Base-by-base conservation (phyloP, 352 stramenopile genomes). In the Aphanomyces invadans region DNA sequence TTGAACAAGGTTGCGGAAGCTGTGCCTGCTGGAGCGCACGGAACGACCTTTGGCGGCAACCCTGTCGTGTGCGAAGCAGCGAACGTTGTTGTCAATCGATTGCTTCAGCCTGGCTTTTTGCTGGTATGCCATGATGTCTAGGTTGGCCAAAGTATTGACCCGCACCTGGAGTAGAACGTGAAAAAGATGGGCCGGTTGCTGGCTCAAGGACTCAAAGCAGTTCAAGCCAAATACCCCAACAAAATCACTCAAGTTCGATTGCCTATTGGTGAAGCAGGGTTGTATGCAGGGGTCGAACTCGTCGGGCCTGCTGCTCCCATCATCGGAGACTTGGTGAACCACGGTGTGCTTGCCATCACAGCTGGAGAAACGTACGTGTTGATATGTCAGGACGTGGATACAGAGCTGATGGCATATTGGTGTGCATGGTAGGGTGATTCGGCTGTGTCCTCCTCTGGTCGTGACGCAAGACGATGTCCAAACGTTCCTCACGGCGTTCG, bases 41-140 rank as follows among this genome's bases (percentile, higher is more conserved):
- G 94, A 31, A 97, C 86, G 57, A 99, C 96, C 1, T 99, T 98
- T 71, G 95, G 96, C 49, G 96, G 95, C 54, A 98, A 98, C 81
- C 92, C 95, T 51, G 76, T 99, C 17, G 93, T 97, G 21, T 98
- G 94, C 69, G 83, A 88, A 29, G 96, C 97, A 21, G 96, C 82
- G 28, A 80, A 83, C 62, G 88, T 79, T 23, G 86, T 95, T 33
- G 69, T 95, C 4, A 78, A 75, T 46, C 89, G 90, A 65, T 86
- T 95, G 70, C 79, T 76, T 69, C 73, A 79, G 42, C 71, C 81
- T 4, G 62, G 72, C 10, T 95, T 95, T 67, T 70, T 95, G 17
- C 36, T 62, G 21, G 65, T 68, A 64, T 15, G 44, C 9, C 4
- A 44, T 29, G 2, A 31, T 7, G 39, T 23, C 51, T n/a, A n/a